These are phyloP conservation scores for Neurospora discreta DNA, from an alignment of 495 filamentous ascomycete species.

Conservation along the genomic window DNA sequence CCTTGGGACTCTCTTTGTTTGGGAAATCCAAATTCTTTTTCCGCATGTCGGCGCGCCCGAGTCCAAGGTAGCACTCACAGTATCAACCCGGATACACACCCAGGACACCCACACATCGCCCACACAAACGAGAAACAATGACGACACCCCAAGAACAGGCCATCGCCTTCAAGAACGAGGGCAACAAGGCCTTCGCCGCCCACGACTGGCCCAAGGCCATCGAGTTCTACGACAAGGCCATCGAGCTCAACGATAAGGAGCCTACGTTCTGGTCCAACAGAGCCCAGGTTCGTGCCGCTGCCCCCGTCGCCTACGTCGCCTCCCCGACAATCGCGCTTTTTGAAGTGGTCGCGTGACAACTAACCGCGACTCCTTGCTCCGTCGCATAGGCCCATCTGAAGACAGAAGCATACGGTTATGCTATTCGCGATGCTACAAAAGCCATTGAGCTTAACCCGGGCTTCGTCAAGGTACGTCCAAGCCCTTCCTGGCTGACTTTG, in stretches of 20 bases:
- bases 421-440: conserved; percentile 84
- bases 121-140: conserved; percentile 10
- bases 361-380: conserved; percentile 8
- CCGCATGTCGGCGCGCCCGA: conserved; percentile 4
- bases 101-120: background rate
- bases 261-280: conserved; percentile 88
- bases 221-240: conserved; percentile 81
- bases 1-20: background rate
- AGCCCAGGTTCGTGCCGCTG: conserved; percentile 59
- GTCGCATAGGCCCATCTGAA: conserved; percentile 73
- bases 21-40: background rate
- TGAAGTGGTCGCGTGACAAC: conserved; percentile 35
- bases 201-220: conserved; percentile 84
- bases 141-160: conserved; percentile 45
- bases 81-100: background rate
- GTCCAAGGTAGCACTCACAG: conserved; percentile 6
- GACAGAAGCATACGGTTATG: conserved; percentile 86
- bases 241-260: conserved; percentile 72
- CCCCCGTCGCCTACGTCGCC: background rate
- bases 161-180: conserved; percentile 76
- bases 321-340: background rate
- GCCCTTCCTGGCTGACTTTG: background rate
- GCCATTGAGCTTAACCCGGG: conserved; percentile 83
- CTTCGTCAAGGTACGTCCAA: conserved; percentile 62
- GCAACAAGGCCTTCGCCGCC: conserved; percentile 80